Conservation (phyloP, 2,329 filamentous ascomycete species). For the Beauveria bassiana region DNA sequence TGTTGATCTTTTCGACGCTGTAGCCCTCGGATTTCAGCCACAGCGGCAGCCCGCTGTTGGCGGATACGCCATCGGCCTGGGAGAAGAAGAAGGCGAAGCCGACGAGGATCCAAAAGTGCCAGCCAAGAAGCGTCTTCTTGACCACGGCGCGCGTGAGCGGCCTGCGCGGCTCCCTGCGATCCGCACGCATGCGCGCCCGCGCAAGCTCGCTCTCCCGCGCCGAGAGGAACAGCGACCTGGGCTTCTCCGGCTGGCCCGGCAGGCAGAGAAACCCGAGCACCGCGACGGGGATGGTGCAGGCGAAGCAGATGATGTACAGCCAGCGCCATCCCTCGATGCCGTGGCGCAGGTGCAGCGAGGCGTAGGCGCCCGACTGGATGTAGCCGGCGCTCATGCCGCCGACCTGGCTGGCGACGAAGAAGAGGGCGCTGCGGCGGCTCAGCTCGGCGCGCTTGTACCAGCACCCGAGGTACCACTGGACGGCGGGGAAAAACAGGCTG, state of each 20-base stretch:
- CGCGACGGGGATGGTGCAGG: conserved; percentile 24
- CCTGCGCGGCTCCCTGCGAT: conserved; percentile 21
- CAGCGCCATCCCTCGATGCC: conserved; percentile 36
- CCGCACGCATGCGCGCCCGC: conserved; percentile 21
- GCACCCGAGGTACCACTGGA: conserved; percentile 29
- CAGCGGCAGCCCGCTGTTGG: conserved; percentile 26
- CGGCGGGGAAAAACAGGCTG: conserved; percentile 25
- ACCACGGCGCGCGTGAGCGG: conserved; percentile 20
- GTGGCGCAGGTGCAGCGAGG: conserved; percentile 26
- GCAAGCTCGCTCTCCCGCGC: conserved; percentile 21
- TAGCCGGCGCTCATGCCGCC: conserved; percentile 37
- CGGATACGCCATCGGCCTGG: conserved; percentile 26
- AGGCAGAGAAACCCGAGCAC: conserved; percentile 24
- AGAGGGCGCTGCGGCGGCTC: conserved; percentile 28
- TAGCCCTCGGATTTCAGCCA: conserved; percentile 26
- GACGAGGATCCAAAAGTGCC: conserved; percentile 26
- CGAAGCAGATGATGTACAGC: conserved; percentile 38
- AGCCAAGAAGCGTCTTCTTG: conserved; percentile 19
- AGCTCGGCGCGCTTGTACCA: conserved; percentile 36
- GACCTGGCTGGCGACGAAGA: conserved; percentile 34
- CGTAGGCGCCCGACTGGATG: conserved; percentile 32
- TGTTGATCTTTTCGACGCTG: conserved; percentile 38
- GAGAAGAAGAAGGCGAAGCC: conserved; percentile 20
- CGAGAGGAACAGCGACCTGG: conserved; percentile 21
- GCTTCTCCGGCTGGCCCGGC: conserved; percentile 23